Evolutionary conservation across 371 early-diverging fungal species (phyloP), one percentile per base, ranked within the genome.

Genomic region (Syncephalis fuscata): DNA sequence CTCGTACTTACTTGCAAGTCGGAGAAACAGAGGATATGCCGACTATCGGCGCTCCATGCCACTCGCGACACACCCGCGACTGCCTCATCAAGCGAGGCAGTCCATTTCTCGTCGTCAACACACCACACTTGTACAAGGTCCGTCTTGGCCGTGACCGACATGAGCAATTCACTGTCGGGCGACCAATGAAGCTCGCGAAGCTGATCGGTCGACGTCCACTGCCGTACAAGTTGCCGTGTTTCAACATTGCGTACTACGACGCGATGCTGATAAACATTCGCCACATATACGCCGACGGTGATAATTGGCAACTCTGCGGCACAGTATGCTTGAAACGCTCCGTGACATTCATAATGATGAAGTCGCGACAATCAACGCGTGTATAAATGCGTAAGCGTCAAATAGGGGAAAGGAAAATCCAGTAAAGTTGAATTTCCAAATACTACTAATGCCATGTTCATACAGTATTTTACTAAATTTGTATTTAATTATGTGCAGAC

Each of bases 161-260:
- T 43, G 9, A 88, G 51, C 43, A 69, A 66, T 26, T 65, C 57
- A 15, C 80, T 75, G 61, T 80, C 70, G 1, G 72, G 62, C 9
- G 84, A 74, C 87, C 86, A 90, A 42, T 53, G 64, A 7, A 86
- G 44, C 16, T 67, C 61, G 49, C 77, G 64, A 48, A 85, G 66
- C 24, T 48, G 43, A 50, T 70, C 66, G 4, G 48, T 24, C 42
- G 65, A 66, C 16, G 66, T 61, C 52, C 67, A 77, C 19, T 76
- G 54, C 49, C 60, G 59, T 5, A 65, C 52, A 39, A 81, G 74
- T 54, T 80, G 65, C 14, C 83, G 64, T 3, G 78, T 64, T 25
- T 68, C 64, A 8, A 77, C 63, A 46, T 79, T 69, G 10, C 91
- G 73, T 47, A 90, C 66, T 3, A 85, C 78, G 14, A 90, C 66